Evolutionary conservation across 2,329 filamentous ascomycete genomes (phyloP), one percentile per base, ranked within the genome.

Genomic region (Sclerotinia sclerotiorum): DNA sequence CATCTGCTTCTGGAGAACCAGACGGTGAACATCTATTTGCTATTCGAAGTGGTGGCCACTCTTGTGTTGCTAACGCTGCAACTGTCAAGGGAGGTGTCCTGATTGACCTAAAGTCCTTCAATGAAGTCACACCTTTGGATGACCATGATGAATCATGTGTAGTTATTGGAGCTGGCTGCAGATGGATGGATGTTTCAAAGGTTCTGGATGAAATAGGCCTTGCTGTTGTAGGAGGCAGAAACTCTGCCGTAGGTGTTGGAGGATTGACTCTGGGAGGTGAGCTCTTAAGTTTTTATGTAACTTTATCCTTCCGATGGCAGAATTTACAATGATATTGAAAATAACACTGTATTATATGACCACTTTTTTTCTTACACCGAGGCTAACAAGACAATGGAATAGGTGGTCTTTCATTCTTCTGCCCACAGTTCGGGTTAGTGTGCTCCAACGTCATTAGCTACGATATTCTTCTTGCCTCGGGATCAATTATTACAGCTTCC

Each of bases 21-120:
- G 56, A 58, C 19, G 27, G 32, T 15, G 58, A 55, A 44, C 54
- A 66, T 35, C 29, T 67, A 29, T 76, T 75, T 54, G 72, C 74
- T 1, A 67, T 75, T 15, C 73, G 72, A 39, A 71, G 70, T 54
- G 73, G 74, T 21, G 74, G 74, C 1, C 73, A 76, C 70, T 72
- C 70, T 1, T 57, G 68, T 13, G 71, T 72, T 61, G 79, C 83
- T 24, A 81, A 82, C 69, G 83, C 82, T 46, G 81, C 85, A 1
- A 87, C 81, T 72, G 82, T 84, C 56, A 75, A 81, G 17, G 81
- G 78, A 1, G 84, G 84, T 0, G 78, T 84, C 1, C 74, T 84
- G 5, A 81, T 88, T 70, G 84, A 84, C 13, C 79, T 85, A 10
- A 79, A 76, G 35, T 68, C 70, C 35, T 58, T 77, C n/a, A 74